Conservation (phyloP, 108 stramenopile genomes). For the Cyclostephanos invisitatus region DNA sequence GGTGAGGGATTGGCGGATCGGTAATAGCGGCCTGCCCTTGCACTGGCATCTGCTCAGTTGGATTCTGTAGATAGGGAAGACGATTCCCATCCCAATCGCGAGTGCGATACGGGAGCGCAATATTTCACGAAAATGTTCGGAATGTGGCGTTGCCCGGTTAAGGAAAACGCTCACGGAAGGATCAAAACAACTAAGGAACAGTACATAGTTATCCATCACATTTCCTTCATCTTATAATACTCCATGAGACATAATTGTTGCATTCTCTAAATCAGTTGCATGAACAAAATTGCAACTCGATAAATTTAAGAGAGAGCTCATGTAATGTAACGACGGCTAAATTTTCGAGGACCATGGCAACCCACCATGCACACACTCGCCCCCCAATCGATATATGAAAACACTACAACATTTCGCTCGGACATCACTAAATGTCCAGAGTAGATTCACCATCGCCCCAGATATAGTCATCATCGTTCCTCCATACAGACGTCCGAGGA, state of each 20-base stretch:
- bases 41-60: slow-evolving; percentile 29
- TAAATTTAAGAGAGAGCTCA: no score
- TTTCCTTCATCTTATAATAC: background rate
- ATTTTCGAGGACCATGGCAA: background rate
- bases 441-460: slow-evolving; percentile 8
- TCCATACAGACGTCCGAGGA: slow-evolving; percentile 1
- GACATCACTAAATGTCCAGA: background rate
- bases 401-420: background rate
- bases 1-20: slow-evolving; percentile 27
- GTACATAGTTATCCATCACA: background rate
- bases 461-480: slow-evolving; percentile 1
- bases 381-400: background rate
- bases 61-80: background rate
- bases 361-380: background rate
- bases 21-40: slow-evolving; percentile 36
- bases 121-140: no score
- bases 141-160: no score
- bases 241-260: background rate
- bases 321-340: no score
- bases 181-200: background rate
- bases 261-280: background rate
- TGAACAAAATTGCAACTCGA: no score
- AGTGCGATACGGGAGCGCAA: no score
- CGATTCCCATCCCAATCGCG: background rate
- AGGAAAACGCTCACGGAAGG: no score